Conservation (phyloP, 1,139 yeast species). For the Fermentozyma sake region DNA sequence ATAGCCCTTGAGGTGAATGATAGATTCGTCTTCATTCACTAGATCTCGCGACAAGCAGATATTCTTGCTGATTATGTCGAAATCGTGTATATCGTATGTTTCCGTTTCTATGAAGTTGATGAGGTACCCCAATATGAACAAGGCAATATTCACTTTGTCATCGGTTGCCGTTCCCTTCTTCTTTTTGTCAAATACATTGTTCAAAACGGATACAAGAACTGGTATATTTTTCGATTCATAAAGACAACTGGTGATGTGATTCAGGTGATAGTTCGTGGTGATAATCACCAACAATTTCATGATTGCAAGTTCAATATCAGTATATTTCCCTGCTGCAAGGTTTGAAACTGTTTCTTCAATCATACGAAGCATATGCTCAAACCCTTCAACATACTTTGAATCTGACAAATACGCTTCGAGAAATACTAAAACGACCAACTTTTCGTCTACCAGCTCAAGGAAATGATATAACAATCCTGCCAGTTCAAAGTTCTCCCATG, state of each 20-base stretch:
- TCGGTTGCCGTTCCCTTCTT: conserved; percentile 1
- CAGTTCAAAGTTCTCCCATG: too few species aligned
- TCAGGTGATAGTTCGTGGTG: conserved; percentile 5
- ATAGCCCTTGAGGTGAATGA: conserved; percentile 12
- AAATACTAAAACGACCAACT: too few species aligned
- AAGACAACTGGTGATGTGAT: conserved; percentile 1
- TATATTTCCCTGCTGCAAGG: neutral
- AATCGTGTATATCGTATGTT: too few species aligned
- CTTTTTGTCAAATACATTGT: neutral
- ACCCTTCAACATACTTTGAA: too few species aligned
- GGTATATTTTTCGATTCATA: neutral
- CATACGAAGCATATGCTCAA: too few species aligned
- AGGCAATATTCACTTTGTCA: conserved; percentile 4
- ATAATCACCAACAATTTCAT: conserved; percentile 5
- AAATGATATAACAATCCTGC: too few species aligned
- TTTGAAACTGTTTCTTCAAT: neutral
- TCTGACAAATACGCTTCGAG: too few species aligned
- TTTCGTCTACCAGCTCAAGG: too few species aligned
- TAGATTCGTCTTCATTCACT: conserved; percentile 6
- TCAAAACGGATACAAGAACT: conserved; percentile 1
- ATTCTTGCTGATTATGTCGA: too few species aligned
- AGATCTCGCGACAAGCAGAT: too few species aligned
- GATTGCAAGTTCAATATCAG: conserved; percentile 1
- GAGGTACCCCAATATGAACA: conserved; percentile 7
- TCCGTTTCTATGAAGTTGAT: conserved; percentile 5